Evolutionary conservation across 2,329 filamentous ascomycete species (phyloP).

Genomic region (Akanthomyces lecanii): DNA sequence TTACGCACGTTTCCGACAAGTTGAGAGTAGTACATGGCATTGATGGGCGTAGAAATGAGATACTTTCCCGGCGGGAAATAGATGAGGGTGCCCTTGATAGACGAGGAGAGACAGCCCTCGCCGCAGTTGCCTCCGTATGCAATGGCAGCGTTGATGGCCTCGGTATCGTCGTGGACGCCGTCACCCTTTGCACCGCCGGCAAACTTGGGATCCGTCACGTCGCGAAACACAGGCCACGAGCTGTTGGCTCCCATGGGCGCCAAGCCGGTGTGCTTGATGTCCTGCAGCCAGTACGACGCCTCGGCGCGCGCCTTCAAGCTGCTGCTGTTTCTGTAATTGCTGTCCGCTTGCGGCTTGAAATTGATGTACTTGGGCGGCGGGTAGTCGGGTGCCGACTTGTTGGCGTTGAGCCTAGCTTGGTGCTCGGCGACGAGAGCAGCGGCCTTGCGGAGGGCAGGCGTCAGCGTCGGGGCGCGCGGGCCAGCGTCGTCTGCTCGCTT

Average conservation of each 20-base stretch:
- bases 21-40: constrained; percentile 15
- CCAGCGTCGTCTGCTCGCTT: neutral
- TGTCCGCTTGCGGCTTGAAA: no score
- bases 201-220: constrained; percentile 8
- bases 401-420: neutral
- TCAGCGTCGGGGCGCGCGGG: neutral
- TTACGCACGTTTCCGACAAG: neutral
- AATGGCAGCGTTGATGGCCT: constrained; percentile 12
- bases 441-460: neutral
- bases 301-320: no score
- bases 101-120: constrained; percentile 1
- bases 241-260: constrained; percentile 13
- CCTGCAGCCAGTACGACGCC: neutral
- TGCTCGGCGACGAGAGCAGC: neutral
- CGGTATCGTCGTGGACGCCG: constrained; percentile 6
- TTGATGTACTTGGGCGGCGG: no score
- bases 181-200: constrained; percentile 10
- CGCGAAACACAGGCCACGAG: constrained; percentile 8
- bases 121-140: constrained; percentile 10
- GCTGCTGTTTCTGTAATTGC: no score
- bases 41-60: constrained; percentile 9
- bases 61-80: constrained; percentile 11
- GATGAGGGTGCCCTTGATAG: constrained; percentile 9
- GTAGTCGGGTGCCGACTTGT: neutral
- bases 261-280: constrained; percentile 10